Percentiles rank a stretch among this genome's conserved stretches.
phyloP scores from a whole-genome alignment of 2,329 filamentous ascomycete species.

The Trichoderma polysporum region DNA sequence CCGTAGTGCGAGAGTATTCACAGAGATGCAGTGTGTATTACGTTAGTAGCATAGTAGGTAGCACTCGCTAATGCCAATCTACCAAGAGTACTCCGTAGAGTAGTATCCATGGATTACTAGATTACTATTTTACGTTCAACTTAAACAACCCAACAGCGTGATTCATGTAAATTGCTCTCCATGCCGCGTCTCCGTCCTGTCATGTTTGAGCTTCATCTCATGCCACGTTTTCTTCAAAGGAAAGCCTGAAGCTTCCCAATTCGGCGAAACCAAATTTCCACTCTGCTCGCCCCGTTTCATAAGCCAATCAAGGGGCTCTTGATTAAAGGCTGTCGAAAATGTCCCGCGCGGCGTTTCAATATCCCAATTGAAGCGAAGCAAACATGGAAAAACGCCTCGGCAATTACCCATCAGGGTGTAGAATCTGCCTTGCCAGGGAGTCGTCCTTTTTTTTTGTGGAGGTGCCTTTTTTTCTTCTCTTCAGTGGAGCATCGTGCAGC shows the following conservation, averaged over 20 bases:
- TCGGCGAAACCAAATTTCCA: background rate
- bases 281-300: background rate
- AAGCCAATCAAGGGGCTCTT: background rate
- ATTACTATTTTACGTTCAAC: background rate
- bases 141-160: background rate
- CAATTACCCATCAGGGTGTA: constrained; percentile 14
- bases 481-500: constrained; percentile 4
- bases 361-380: background rate
- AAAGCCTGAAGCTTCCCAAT: constrained; percentile 5
- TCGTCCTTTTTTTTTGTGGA: constrained; percentile 4
- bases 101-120: background rate
- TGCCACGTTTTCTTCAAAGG: constrained; percentile 1
- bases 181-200: background rate
- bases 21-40: too few relatives aligned
- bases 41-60: too few relatives aligned
- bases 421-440: constrained; percentile 17
- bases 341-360: constrained; percentile 3
- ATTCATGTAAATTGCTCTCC: background rate
- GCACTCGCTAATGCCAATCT: background rate
- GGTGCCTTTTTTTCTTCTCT: background rate
- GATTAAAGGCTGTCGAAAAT: constrained; percentile 6
- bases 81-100: too few relatives aligned
- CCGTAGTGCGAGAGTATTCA: too few relatives aligned
- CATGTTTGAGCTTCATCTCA: background rate
- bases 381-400: background rate